Evolutionary conservation across 495 filamentous ascomycete species (phyloP), one percentile per base, ranked within the genome.

Genomic region (Xylaria nigripes): DNA sequence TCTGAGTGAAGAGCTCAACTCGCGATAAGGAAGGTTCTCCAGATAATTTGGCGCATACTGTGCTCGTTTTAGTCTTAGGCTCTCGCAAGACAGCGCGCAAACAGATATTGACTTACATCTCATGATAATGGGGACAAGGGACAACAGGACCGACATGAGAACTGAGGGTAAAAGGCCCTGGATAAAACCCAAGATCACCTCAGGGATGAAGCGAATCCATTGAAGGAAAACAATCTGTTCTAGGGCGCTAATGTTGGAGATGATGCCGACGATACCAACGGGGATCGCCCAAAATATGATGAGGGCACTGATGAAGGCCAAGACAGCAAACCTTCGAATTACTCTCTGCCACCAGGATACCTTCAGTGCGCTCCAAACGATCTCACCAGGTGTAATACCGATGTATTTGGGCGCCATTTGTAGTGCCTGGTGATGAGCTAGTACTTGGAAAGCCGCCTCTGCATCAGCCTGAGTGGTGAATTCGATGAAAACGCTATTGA

Each of bases 231-330:
- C 70, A 19, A 64, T 75, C 7, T 76, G 50, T 23, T 74, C 77
- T 41, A 98, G 71, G 48, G 74, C 78, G 62, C 79, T 76, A 67
- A 97, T 82, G 68, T 98, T 94, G 53, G 91, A 95, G 62, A 98
- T 86, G 16, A 78, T 56, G 74, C 88, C 92, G 50, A 96, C 90
- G 51, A 89, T 76, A 19, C 84, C 87, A 30, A 95, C 89, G 3
- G 93, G 93, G 54, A 98, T 88, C 3, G 90, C 87, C 90, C 90
- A 97, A 78, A 98, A 96, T 63, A 98, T 78, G 64, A 97, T 89
- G 70, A 96, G 69, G 19, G 78, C 87, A 23, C 71, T 65, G 49
- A 96, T 83, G 66, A 92, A 86, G 45, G 75, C 81, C 42, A 84
- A 70, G 10, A 88, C 86, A 13, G 73, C 78, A 49, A 85, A 77